Evolutionary conservation across 805 yeast genomes (phyloP).

Genomic region (Zygosaccharomyces pseudorouxii): DNA sequence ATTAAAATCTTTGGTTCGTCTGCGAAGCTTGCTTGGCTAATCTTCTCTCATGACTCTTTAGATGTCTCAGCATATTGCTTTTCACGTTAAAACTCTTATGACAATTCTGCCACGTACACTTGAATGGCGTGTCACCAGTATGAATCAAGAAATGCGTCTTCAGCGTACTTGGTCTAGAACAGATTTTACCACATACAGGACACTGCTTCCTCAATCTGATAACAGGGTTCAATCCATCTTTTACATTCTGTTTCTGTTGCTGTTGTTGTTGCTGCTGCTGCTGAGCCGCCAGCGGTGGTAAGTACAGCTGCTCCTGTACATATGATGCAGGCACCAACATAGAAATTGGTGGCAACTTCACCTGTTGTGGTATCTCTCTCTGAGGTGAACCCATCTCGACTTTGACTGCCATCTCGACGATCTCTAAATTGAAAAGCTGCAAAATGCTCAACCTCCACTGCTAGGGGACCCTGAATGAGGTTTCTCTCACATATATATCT

Average conservation of each 20-base stretch:
- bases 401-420: not conserved
- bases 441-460: not conserved
- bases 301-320: slow-evolving; percentile 4
- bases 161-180: slow-evolving; percentile 77
- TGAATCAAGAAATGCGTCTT: slow-evolving; percentile 78
- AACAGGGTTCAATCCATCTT: slow-evolving; percentile 8
- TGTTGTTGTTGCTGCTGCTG: slow-evolving; percentile 2
- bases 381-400: not conserved
- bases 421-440: not conserved
- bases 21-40: slow-evolving; percentile 9
- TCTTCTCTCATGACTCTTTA: slow-evolving; percentile 53
- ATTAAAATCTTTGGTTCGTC: not conserved
- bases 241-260: slow-evolving; percentile 1
- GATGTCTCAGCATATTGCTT: slow-evolving; percentile 77
- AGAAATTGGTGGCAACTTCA: slow-evolving; percentile 14
- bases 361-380: slow-evolving; percentile 6
- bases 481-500: not conserved
- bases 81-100: slow-evolving; percentile 67
- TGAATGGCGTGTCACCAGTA: slow-evolving; percentile 74
- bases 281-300: slow-evolving; percentile 7
- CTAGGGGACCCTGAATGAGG: not conserved
- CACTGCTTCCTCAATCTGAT: slow-evolving; percentile 37
- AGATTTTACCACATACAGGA: slow-evolving; percentile 63
- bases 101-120: slow-evolving; percentile 61
- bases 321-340: slow-evolving; percentile 13